Base-by-base conservation (phyloP, 129 eudicot species). In the Deinandra increscens region DNA sequence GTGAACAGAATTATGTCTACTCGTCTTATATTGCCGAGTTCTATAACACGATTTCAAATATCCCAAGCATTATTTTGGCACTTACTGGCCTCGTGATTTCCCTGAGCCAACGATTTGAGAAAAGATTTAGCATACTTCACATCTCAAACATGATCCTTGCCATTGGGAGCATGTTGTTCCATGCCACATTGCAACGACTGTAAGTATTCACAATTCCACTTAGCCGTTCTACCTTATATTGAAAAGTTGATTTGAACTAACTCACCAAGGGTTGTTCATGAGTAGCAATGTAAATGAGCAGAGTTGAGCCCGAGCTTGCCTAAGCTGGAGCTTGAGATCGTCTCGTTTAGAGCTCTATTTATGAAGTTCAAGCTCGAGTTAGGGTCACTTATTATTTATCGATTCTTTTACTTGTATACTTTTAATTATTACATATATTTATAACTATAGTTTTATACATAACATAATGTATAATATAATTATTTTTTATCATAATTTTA, bases 11-110 rank as follows among this genome's bases (percentile, higher is more conserved):
- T 61, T 86, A 86, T 42, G 83, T 78, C 22, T 58, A 83, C 74
- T 80, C 92, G 13, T 81, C 88, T 9, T 86, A 86, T 23, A 81
- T 86, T 65, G 92, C 92, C 0, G 92, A 86, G 77, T 86, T 86
- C 64, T 86, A 75, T 84, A 86, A 86, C 86, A 86, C 88, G 3
- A 65, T 86, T 26, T 83, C 86, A 12, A 86, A 83, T 74, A 37
- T 78, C 46, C 86, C 86, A 12, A 72, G 84, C 81, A 75, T 86
- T 67, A 43, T 81, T 59, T 72, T 86, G 76, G 86, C 88, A 19
- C 77, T 86, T 41, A 41, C 83, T 65, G 92, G 92, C 58, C 86
- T 86, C 26, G 70, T 83, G 62, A 81, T 63, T 66, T 84, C 86
- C 76, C 51, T 86, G 74, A 74, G 86, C 49, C 92, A 86, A 66